These are phyloP conservation scores for Arabidopsis lyrata DNA, from an alignment of 441 rosid genomes.

Conservation along the genomic window DNA sequence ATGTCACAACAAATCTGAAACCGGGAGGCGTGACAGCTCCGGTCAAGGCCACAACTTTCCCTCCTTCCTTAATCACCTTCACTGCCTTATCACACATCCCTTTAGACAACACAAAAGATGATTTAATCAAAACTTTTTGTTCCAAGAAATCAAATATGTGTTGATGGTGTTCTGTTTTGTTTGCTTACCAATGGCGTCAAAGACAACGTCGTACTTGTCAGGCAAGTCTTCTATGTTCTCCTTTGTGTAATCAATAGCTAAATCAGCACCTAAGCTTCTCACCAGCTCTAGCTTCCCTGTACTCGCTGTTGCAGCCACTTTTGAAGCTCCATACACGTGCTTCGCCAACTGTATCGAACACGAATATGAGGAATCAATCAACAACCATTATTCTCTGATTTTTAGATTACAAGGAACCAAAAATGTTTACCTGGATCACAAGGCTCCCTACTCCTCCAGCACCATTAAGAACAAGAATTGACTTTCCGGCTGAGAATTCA, in stretches of 20 bases:
- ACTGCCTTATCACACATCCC: conserved; percentile 92
- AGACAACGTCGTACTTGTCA: conserved; percentile 81
- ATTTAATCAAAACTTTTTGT: neutral
- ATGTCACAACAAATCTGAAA: conserved; percentile 86
- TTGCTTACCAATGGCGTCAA: conserved; percentile 76
- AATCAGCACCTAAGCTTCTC: conserved; percentile 84
- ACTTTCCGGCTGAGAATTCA: conserved; percentile 79
- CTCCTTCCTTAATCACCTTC: conserved; percentile 83
- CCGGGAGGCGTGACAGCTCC: conserved; percentile 90
- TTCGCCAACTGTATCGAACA: conserved; percentile 69
- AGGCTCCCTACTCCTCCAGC: conserved; percentile 97
- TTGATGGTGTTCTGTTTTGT: neutral
- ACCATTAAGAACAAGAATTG: conserved; percentile 83
- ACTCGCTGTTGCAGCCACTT: conserved; percentile 84
- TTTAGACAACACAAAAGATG: conserved; percentile 37
- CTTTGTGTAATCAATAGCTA: conserved; percentile 88
- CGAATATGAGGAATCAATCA: conserved; percentile 11
- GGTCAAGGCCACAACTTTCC: conserved; percentile 85
- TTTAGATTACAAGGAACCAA: neutral
- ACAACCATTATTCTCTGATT: neutral
- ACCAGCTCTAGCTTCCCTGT: conserved; percentile 72
- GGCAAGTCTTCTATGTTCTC: conserved; percentile 80
- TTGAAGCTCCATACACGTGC: conserved; percentile 89
- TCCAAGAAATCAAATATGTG: conserved; percentile 11
- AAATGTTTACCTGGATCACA: conserved; percentile 76